Evolutionary conservation across 495 filamentous ascomycete genomes (phyloP).

Genomic region (Annulohypoxylon maeteangense): DNA sequence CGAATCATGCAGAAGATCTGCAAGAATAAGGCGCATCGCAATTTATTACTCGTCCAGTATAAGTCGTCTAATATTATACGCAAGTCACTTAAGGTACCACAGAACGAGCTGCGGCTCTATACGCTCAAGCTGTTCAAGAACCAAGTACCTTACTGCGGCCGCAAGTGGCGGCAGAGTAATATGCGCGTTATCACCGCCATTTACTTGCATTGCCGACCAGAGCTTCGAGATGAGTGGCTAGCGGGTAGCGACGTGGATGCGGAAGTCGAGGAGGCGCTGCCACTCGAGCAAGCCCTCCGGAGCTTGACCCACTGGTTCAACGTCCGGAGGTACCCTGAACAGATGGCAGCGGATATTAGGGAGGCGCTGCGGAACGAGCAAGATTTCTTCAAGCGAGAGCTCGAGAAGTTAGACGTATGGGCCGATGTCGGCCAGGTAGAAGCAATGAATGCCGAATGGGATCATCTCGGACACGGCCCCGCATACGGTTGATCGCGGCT

Average conservation of each 20-base stretch:
- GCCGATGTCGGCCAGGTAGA: conserved; percentile 53
- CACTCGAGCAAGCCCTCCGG: conserved; percentile 87
- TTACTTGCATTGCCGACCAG: conserved; percentile 90
- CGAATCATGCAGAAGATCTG: conserved; percentile 97
- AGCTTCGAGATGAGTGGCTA: conserved; percentile 95
- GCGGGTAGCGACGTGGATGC: conserved; percentile 89
- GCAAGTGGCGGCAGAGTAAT: conserved; percentile 97
- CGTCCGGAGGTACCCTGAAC: conserved; percentile 78
- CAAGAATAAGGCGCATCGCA: conserved; percentile 92
- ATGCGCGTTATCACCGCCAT: conserved; percentile 99
- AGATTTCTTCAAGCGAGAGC: conserved; percentile 89
- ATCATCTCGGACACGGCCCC: conserved; percentile 36
- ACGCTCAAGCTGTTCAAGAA: conserved; percentile 98
- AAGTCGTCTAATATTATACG: conserved; percentile 90
- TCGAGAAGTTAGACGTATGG: conserved; percentile 79
- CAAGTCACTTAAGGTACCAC: conserved; percentile 89
- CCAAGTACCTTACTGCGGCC: conserved; percentile 96
- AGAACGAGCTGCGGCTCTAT: conserved; percentile 87
- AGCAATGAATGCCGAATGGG: conserved; percentile 47
- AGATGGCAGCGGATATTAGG: conserved; percentile 76
- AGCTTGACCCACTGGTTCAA: conserved; percentile 94
- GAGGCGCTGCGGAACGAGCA: conserved; percentile 77
- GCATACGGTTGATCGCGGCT: conserved; percentile 31
- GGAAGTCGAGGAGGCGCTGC: conserved; percentile 90
- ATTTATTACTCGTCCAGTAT: conserved; percentile 91